phyloP scores from a whole-genome alignment of 83 land plant species.

The Picea mariana region DNA sequence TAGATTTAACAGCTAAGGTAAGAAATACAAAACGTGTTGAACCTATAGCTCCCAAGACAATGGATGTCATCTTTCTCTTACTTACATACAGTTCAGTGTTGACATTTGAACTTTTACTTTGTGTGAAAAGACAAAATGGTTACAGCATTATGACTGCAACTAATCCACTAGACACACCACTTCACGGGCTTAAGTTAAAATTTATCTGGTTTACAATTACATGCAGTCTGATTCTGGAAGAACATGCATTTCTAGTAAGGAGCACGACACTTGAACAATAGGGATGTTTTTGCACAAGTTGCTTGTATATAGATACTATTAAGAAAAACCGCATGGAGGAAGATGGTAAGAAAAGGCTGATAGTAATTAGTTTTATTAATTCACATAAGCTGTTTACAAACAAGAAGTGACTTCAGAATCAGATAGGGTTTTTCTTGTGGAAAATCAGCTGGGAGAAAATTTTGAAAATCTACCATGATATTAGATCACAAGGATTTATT shows the following conservation, averaged over 20 bases:
- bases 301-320: background rate
- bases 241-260: background rate
- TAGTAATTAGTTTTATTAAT: background rate
- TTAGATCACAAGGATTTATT: too few relatives aligned
- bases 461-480: too few relatives aligned
- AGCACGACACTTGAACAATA: background rate
- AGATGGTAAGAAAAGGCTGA: background rate
- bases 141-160: background rate
- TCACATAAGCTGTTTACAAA: background rate
- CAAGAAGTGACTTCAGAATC: background rate
- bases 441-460: background rate
- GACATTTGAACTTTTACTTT: background rate
- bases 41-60: background rate
- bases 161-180: too few relatives aligned
- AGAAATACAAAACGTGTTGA: background rate
- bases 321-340: background rate
- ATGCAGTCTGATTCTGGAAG: background rate
- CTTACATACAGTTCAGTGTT: background rate
- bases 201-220: background rate
- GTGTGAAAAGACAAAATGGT: background rate
- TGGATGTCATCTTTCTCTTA: background rate
- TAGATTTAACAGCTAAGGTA: background rate
- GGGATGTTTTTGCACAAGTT: background rate
- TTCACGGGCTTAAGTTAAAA: background rate
- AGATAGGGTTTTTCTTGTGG: background rate